Base-by-base conservation (phyloP, 352 stramenopile genomes). In the Pythium vanterpoolii region DNA sequence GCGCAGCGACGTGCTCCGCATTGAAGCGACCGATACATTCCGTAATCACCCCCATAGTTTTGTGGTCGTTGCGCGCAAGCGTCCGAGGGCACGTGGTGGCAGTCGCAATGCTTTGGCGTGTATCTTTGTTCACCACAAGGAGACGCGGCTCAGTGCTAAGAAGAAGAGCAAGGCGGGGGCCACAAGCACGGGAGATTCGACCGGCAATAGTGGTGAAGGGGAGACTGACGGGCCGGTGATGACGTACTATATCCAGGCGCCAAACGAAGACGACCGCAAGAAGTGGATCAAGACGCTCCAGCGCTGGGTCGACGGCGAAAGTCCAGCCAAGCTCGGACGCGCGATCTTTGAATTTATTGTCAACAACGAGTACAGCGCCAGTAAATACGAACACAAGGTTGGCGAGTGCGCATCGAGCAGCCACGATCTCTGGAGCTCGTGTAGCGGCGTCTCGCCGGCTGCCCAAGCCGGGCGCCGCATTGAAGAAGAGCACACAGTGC, bases 291-390 rank as follows among this genome's bases (percentile, higher is more conserved):
- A 76, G 45, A 73, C 76, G 18, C 57, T 94, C 47, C 74, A 87
- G 54, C 76, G 78, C 47, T 92, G 83, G 83, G 83, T 92, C 46
- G 75, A 91, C 48, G 72, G 74, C 40, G 76, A 81, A 56, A 74
- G 60, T 19, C 77, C 77, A 2, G 61, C 82, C 2, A 76, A 81
- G 38, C 60, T 89, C 21, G 77, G 79, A 43, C 78, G 73, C 50
- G 70, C 62, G 3, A 86, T 92, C 48, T 67, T 87, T 31, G 73
- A 86, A 48, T 92, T 88, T 46, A 81, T 92, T 68, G 74, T 90
- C 26, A 86, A 79, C 47, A 89, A 87, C 44, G 78, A 86, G 64
- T 89, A 88, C 66, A 85, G 66, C 57, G 73, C 72, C 48, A 72
- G 62, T 48, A 72, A 77, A 48, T 91, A 84, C 68, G 79, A 78